Base-by-base conservation (phyloP, 1,284 basidiomycete species). In the Hemileia vastatrix region DNA sequence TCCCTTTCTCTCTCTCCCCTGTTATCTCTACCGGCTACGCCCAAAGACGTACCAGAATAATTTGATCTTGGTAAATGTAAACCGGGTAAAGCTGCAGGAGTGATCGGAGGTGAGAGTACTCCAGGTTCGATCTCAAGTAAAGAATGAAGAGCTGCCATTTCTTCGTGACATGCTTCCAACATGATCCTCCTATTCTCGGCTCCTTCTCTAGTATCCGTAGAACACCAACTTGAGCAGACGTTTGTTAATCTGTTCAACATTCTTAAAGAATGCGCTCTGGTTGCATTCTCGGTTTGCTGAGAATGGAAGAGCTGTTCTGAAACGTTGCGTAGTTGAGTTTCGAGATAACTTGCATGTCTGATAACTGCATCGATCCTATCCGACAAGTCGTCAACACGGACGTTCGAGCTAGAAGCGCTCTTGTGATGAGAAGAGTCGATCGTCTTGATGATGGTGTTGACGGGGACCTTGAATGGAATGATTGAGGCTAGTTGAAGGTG, bases 351-450 rank as follows among this genome's bases (percentile, higher is more conserved):
- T 11, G 70, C 66, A 57, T 72, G 71, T 18, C 71, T 67, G 52
- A 72, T 72, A 56, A 72, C 70, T 54, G 69, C 67, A 52, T 72
- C 71, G 48, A 71, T 67, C n/a, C 71, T 67, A 54, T 72, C 71
- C 23, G 69, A 69, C 18, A 72, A 62, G 52, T 72, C 71, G 43
- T 70, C 67, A 47, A 71, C 61, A 1, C 68, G 64, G n/a, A 44
- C 47, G 23, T 24, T 27, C 6, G 53, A 40, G 9, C 27, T 18
- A 8, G 57, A 24, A 24, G 4, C 45, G 11, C 27, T 33, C 27
- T 27, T 27, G 27, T 27, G 27, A 33, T 15, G 27, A 44, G 8
- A 11, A 9, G 36, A 40, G 8, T 40, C 36, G 8, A 40, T 40
- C 8, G 36, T 11, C 15, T 27, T 27, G 27, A 27, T 27, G 27